These are phyloP conservation scores for Flaveria brownii DNA, from an alignment of 129 eudicot genomes.

Conservation along the genomic window DNA sequence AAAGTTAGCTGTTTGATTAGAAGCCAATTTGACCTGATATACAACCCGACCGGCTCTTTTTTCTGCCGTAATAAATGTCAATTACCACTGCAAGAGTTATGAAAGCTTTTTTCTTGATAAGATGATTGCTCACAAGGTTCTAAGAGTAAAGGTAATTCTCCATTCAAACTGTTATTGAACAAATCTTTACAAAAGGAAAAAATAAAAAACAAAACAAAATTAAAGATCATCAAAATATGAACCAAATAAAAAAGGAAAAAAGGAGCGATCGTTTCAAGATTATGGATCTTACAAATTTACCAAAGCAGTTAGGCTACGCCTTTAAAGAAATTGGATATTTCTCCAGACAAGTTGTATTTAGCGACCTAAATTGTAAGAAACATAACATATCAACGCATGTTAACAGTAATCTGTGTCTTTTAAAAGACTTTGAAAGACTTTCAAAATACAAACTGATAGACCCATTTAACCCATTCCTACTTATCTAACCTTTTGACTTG, in stretches of 20 bases:
- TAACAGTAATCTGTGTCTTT: too few species aligned
- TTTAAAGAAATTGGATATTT: slow-evolving; percentile 28
- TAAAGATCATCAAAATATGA: neutral
- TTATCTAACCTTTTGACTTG: too few species aligned
- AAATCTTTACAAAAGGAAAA: slow-evolving; percentile 41
- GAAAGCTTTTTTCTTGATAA: neutral
- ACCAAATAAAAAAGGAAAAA: neutral
- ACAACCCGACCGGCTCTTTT: neutral
- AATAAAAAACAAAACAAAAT: slow-evolving; percentile 30
- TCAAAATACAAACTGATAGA: too few species aligned
- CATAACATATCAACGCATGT: too few species aligned
- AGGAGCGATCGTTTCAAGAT: neutral
- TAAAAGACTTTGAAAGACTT: too few species aligned
- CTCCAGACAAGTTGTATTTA: too few species aligned
- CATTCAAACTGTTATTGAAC: slow-evolving; percentile 74
- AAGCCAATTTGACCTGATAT: neutral
- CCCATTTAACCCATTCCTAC: too few species aligned
- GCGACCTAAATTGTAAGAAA: too few species aligned
- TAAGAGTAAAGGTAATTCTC: slow-evolving; percentile 70
- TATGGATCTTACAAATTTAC: slow-evolving; percentile 63
- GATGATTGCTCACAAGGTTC: slow-evolving; percentile 62
- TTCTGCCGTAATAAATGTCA: neutral
- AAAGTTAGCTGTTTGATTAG: neutral
- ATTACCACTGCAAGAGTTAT: neutral
- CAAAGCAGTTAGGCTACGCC: slow-evolving; percentile 51